Evolutionary conservation across 441 rosid species (phyloP), one percentile per base, ranked within the genome.

Genomic region (Gossypium gossypioides): DNA sequence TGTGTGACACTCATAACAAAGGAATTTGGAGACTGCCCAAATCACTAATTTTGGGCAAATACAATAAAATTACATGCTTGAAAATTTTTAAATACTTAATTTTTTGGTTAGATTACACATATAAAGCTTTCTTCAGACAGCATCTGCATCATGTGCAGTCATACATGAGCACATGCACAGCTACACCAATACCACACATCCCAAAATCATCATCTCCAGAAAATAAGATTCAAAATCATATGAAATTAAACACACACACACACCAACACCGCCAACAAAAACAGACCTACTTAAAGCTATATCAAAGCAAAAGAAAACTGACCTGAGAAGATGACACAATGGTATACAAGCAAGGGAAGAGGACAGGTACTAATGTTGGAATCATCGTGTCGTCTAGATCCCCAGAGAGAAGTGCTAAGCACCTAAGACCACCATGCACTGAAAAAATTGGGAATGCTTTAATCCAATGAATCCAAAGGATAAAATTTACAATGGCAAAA

Each of bases 351-450:
- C 88, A 82, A 75, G 99, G 97, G 82, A 94, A 90, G 77, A 94
- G 78, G 76, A 86, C 82, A 57, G 97, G 97, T 56, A 94, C 82
- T 71, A 92, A 75, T 13, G 85, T 56, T 50, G 94, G 97, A 83
- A 94, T 91, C 78, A 83, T 73, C 64, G 81, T 78, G 81, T 94
- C 97, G 74, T 90, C 99, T 81, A 94, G 80, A 74, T 94, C 97
- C 22, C 88, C 89, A 0, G 96, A 87, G 68, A 94, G 83, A 83
- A 94, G 92, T 52, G 97, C 89, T 83, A 92, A 72, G 79, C 99
- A 94, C 84, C 89, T 88, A 77, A 92, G 84, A 81, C 91, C 97
- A 48, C 97, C 99, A 73, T 86, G 84, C 75, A 91, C 98, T 94
- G 73, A 78, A 82, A 71, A 78, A 67, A 71, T 54, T 68, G 66